Evolutionary conservation across 2,329 filamentous ascomycete species (phyloP), one percentile per base, ranked within the genome.

Genomic region (Fusarium sp.): DNA sequence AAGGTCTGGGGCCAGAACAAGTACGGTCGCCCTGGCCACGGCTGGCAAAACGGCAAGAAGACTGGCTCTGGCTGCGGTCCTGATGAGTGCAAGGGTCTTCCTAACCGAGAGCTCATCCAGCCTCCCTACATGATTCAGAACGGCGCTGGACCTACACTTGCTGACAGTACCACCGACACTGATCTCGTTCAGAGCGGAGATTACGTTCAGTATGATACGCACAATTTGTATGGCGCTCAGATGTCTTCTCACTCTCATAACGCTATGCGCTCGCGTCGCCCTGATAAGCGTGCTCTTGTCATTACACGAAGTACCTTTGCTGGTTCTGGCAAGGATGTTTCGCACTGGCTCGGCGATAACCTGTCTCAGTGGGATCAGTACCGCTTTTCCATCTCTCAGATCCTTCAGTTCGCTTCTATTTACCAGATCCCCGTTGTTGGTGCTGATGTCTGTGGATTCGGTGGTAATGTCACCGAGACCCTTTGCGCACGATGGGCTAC

Each of bases 231-330:
- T 79, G 93, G 93, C 3, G 88, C 89, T 13, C 91, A 94, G 90
- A 95, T 95, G 93, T 92, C 91, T 3, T 85, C 24, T 84, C 89
- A 9, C 14, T 93, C 91, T 1, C 87, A 89, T 59, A 81, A 87
- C 18, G 90, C 93, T 4, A 93, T 95, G 92, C 81, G 90, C 12
- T 81, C 84, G 18, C 89, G 93, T 14, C 88, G 92, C 1, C 92
- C 93, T 0, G 80, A 81, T 2, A 82, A 90, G 10, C 89, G 93
- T 0, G 92, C 93, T 3, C 80, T 95, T 66, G 85, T 95, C 54
- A 93, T 96, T 74, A 94, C 93, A 0, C 90, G 93, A 30, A 92
- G 90, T 26, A 95, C 93, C 0, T 95, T 93, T 77, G 90, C 92
- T 6, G 93, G 93, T 11, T 90, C 91, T 1, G 93, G 93, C 7